Percentiles rank a stretch among this genome's conserved stretches.
These are phyloP conservation scores for Euphorbia pulcherrima DNA, from an alignment of 345 rosid genomes.

Conservation along the genomic window DNA sequence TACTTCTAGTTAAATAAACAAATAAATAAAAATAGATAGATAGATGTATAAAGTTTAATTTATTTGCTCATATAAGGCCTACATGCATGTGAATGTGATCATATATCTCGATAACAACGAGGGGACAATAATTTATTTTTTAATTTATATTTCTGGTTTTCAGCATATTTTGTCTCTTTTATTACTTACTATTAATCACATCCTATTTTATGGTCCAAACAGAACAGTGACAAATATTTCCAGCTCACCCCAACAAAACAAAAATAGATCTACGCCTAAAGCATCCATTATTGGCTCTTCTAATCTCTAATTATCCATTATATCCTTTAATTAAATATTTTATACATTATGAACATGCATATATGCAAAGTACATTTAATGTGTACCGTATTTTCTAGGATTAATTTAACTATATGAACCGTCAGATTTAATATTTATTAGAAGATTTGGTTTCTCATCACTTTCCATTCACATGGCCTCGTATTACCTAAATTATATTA, in stretches of 20 bases:
- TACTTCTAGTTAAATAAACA: not conserved
- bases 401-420: slow-evolving; percentile 2
- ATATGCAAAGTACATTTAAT: slow-evolving; percentile 28
- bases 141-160: not conserved
- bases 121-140: slow-evolving; percentile 24
- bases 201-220: slow-evolving; percentile 19
- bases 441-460: slow-evolving; percentile 20
- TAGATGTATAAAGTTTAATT: not conserved
- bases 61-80: slow-evolving; percentile 17
- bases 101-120: slow-evolving; percentile 26
- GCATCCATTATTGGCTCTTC: slow-evolving; percentile 4
- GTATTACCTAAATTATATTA: slow-evolving; percentile 9
- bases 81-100: slow-evolving; percentile 32
- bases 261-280: slow-evolving; percentile 15
- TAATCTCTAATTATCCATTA: not conserved
- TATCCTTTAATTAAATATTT: too few relatives aligned
- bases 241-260: slow-evolving; percentile 11
- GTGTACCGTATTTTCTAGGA: slow-evolving; percentile 18
- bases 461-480: slow-evolving; percentile 34
- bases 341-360: not conserved
- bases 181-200: not conserved
- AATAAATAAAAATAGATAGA: not conserved
- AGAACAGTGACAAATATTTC: slow-evolving; percentile 24
- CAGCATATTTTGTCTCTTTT: not conserved
- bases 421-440: slow-evolving; percentile 7